Evolutionary conservation across 176 grass and related monocot genomes (phyloP).

Genomic region (Pontederia crassipes): DNA sequence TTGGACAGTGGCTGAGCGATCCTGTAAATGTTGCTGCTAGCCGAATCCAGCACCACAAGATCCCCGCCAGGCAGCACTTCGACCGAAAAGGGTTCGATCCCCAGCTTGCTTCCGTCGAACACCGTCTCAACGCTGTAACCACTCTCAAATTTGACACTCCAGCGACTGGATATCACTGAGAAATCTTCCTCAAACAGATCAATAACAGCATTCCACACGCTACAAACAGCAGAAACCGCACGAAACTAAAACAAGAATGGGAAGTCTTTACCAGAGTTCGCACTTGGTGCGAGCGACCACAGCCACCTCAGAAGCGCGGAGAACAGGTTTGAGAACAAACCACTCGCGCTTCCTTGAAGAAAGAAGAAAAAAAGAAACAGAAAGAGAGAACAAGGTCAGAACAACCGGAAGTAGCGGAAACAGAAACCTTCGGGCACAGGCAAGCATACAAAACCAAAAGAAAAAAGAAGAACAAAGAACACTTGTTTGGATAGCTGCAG

Average conservation of each 20-base stretch:
- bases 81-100: slow-evolving; percentile 9
- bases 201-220: not conserved
- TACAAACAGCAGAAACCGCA: not conserved
- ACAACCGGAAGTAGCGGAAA: not conserved
- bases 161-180: not conserved
- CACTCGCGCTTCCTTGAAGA: not conserved
- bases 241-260: not conserved
- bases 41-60: slow-evolving; percentile 8
- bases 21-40: slow-evolving; percentile 12
- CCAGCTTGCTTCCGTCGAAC: slow-evolving; percentile 6
- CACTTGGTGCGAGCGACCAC: slow-evolving; percentile 1
- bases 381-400: not conserved
- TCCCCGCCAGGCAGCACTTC: slow-evolving; percentile 1
- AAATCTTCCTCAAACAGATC: too few relatives aligned
- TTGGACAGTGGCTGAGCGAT: not conserved
- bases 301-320: not conserved
- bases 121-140: slow-evolving; percentile 10
- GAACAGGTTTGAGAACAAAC: slow-evolving; percentile 3
- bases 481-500: slow-evolving; percentile 8
- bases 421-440: too few relatives aligned
- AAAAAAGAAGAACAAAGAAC: not conserved
- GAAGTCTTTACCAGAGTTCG: not conserved
- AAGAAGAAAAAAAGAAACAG: not conserved
- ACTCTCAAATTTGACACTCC: slow-evolving; percentile 9
- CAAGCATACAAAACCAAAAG: too few relatives aligned